Evolutionary conservation across 768 basidiomycete genomes (phyloP).

Genomic region (Xanthoconium purpureum): DNA sequence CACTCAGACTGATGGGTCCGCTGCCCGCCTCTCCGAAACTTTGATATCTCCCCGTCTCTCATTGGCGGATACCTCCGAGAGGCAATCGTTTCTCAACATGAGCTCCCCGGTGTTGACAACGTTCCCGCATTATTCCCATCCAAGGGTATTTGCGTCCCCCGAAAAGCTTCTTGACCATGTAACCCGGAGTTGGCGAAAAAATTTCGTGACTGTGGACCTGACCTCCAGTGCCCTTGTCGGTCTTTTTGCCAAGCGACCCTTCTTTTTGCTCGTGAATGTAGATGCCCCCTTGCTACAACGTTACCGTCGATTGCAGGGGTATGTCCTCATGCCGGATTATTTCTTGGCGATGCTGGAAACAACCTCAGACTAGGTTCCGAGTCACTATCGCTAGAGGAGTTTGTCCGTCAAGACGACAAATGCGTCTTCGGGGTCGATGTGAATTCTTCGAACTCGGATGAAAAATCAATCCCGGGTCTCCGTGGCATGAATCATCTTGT

Average conservation of each 20-base stretch:
- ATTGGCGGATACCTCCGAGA: background rate
- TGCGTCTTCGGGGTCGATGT: slow-evolving; percentile 52
- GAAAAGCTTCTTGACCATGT: slow-evolving; percentile 64
- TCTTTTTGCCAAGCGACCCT: slow-evolving; percentile 80
- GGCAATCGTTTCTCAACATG: slow-evolving; percentile 20
- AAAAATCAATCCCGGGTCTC: slow-evolving; percentile 9
- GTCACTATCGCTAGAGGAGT: slow-evolving; percentile 57
- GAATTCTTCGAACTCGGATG: slow-evolving; percentile 20
- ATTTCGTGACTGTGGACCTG: slow-evolving; percentile 82
- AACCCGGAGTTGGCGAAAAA: slow-evolving; percentile 74
- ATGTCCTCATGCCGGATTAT: slow-evolving; percentile 18
- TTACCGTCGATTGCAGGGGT: slow-evolving; percentile 58
- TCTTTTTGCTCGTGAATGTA: slow-evolving; percentile 78
- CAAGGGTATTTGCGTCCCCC: slow-evolving; percentile 41
- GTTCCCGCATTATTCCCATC: slow-evolving; percentile 22
- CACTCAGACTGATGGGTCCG: background rate
- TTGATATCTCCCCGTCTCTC: background rate
- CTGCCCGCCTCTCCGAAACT: background rate
- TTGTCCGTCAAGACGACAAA: slow-evolving; percentile 70
- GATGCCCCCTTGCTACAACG: slow-evolving; percentile 80
- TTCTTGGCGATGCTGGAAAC: slow-evolving; percentile 6
- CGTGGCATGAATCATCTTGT: slow-evolving; percentile 43
- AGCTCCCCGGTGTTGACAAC: slow-evolving; percentile 16
- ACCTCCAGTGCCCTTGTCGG: slow-evolving; percentile 52
- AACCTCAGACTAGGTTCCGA: slow-evolving; percentile 15